Conservation (phyloP, 768 basidiomycete species). For the Daedalea quercina region DNA sequence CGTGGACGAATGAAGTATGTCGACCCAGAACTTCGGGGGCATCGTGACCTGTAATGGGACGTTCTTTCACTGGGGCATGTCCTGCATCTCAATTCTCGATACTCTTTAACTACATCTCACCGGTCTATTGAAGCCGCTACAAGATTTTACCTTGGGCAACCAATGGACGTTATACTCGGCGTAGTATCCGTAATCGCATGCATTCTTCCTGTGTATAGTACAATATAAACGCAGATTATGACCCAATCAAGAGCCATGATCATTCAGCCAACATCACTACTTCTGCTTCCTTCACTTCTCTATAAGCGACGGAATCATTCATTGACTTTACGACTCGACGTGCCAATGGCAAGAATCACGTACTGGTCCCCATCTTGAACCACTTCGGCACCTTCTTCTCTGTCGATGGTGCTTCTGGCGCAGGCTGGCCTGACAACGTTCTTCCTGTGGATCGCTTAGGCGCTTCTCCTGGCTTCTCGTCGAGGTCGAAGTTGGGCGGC, state of each 20-base stretch:
- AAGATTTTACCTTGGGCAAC: no score
- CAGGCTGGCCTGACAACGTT: not conserved
- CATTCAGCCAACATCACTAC: not conserved
- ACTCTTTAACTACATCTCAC: no score
- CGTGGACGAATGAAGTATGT: slow-evolving; percentile 64
- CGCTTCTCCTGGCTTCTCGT: slow-evolving; percentile 1
- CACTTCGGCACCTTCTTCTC: slow-evolving; percentile 63
- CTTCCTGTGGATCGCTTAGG: not conserved
- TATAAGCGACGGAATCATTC: not conserved
- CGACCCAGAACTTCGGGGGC: slow-evolving; percentile 44
- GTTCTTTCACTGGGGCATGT: not conserved
- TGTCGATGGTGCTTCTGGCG: slow-evolving; percentile 1
- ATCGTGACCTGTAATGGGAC: slow-evolving; percentile 1
- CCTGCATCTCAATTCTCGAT: no score
- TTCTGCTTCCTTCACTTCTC: not conserved
- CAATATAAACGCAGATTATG: not conserved
- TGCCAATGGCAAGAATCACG: not conserved
- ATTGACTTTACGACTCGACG: not conserved
- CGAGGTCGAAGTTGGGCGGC: slow-evolving; percentile 36
- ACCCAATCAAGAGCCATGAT: no score
- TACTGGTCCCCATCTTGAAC: slow-evolving; percentile 64
- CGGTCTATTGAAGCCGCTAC: no score
- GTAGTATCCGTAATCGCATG: not conserved
- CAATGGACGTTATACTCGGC: no score
- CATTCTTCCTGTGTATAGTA: not conserved